Conservation (phyloP, 2,329 filamentous ascomycete species). For the Penicillium sp. region DNA sequence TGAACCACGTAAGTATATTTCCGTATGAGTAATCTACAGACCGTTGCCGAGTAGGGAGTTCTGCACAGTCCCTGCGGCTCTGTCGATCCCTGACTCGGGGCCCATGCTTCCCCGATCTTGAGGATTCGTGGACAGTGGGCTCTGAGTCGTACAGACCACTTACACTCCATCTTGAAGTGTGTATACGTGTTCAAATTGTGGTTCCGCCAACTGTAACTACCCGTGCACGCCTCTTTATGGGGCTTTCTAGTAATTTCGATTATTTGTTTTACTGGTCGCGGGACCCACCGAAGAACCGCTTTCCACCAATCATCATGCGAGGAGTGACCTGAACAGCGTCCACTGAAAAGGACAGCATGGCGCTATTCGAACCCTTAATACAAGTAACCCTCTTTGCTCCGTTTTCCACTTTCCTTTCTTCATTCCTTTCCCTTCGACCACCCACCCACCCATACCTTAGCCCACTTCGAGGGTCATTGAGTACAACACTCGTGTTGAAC, state of each 20-base stretch:
- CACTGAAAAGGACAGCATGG: conserved; percentile 47
- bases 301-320: conserved; percentile 36
- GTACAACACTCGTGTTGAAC: conserved; percentile 17
- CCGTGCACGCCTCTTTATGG: neutral
- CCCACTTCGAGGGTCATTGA: conserved; percentile 16
- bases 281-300: conserved; percentile 9
- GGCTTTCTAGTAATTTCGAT: conserved; percentile 36
- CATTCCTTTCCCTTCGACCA: conserved; percentile 23
- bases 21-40: neutral
- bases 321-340: conserved; percentile 39
- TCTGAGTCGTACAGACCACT: neutral
- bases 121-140: neutral
- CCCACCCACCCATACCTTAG: conserved; percentile 11
- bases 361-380: conserved; percentile 34
- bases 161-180: neutral
- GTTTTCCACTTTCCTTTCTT: conserved; percentile 18
- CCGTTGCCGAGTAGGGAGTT: neutral
- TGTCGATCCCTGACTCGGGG: neutral
- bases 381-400: conserved; percentile 30
- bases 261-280: conserved; percentile 25
- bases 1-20: neutral
- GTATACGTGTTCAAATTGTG: neutral
- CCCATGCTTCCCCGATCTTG: neutral
- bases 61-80: conserved; percentile 12
- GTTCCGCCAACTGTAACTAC: neutral